Evolutionary conservation across 495 filamentous ascomycete species (phyloP).

Genomic region (Lasiosphaeria hispida): DNA sequence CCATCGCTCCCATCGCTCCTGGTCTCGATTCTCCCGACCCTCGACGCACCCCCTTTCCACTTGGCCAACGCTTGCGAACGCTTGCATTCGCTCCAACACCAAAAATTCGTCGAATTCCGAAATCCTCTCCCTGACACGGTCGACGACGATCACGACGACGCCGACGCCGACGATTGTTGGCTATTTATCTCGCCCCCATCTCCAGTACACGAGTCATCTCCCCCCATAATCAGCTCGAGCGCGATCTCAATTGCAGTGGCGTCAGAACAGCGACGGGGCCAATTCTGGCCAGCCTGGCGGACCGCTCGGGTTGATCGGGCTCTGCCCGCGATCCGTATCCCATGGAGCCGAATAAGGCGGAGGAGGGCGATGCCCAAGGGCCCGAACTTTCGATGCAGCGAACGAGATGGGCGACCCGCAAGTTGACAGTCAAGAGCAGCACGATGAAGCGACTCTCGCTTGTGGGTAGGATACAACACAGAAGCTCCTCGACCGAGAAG

Average conservation of each 20-base stretch:
- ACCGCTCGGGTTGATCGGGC: constrained; percentile 48
- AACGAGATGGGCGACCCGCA: constrained; percentile 92
- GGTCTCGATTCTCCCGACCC: not conserved
- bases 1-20: constrained; percentile 6
- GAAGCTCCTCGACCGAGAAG: constrained; percentile 63
- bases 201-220: not conserved
- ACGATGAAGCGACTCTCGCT: constrained; percentile 80
- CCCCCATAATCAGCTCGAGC: not conserved
- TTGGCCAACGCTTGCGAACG: no score
- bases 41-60: not conserved
- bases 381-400: constrained; percentile 54
- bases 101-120: no score
- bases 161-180: no score
- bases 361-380: constrained; percentile 35
- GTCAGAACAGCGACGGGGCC: constrained; percentile 31
- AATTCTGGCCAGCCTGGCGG: constrained; percentile 43
- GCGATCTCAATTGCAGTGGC: constrained; percentile 18
- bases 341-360: constrained; percentile 47
- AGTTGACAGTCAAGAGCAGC: constrained; percentile 68
- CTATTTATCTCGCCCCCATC: not conserved
- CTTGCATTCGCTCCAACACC: no score
- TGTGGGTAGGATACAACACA: constrained; percentile 71
- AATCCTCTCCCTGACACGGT: no score
- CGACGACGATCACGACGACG: no score
- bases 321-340: constrained; percentile 45